phyloP scores from a whole-genome alignment of 1,139 yeast species.

The Petasospora fabianii region DNA sequence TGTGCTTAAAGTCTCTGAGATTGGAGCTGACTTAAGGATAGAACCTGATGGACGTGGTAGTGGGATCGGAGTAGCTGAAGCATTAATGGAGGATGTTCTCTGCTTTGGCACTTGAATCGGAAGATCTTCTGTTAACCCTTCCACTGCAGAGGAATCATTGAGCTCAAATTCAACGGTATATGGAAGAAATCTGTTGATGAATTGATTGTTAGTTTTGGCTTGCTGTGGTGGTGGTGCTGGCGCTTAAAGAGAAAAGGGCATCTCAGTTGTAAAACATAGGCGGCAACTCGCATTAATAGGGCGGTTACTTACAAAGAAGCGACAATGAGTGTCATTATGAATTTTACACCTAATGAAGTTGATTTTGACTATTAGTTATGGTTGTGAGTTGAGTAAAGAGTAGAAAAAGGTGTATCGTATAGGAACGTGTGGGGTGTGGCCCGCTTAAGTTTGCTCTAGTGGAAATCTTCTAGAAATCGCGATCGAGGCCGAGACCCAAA shows the following conservation, averaged over 20 bases:
- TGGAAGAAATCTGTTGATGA: constrained; percentile 54
- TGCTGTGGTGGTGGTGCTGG: no score
- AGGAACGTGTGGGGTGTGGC: no score
- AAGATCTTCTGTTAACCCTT: constrained; percentile 19
- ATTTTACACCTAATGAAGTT: neutral
- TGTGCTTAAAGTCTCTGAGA: constrained; percentile 9
- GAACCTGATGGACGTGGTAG: constrained; percentile 10
- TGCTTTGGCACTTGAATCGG: constrained; percentile 21
- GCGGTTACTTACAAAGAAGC: constrained; percentile 55
- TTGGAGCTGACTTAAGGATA: constrained; percentile 5
- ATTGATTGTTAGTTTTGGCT: no score
- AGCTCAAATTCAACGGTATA: constrained; percentile 70
- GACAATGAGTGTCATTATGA: constrained; percentile 51
- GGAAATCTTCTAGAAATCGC: no score
- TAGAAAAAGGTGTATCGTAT: no score
- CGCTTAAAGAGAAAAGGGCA: no score
- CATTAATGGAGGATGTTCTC: constrained; percentile 19
- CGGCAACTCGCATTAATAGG: neutral
- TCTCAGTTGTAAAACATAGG: no score
- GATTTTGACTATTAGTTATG: neutral
- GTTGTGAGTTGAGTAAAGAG: neutral
- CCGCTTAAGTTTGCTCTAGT: no score
- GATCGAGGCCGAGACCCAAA: no score
- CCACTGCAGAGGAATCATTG: constrained; percentile 27
- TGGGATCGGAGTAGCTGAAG: no score